Evolutionary conservation across 495 filamentous ascomycete genomes (phyloP).

Genomic region (Beverwykella pulmonaria): DNA sequence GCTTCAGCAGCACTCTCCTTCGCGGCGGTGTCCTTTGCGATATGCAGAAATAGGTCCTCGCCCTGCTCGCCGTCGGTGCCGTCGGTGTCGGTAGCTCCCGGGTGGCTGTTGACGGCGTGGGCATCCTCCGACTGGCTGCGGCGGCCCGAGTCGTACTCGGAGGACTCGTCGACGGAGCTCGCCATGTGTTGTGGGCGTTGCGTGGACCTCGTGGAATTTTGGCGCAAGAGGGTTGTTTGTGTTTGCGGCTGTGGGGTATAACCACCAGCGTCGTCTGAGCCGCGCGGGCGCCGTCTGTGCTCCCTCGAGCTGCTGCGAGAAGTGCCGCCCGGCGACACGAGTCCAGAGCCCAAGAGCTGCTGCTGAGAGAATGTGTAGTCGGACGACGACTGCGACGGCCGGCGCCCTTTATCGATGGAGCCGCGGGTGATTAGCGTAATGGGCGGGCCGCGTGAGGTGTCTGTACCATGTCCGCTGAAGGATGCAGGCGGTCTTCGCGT

Average conservation of each 20-base stretch:
- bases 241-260: neutral
- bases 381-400: slow-evolving; percentile 19
- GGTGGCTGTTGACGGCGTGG: neutral
- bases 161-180: slow-evolving; percentile 34
- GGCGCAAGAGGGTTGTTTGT: slow-evolving; percentile 25
- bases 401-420: slow-evolving; percentile 33
- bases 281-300: slow-evolving; percentile 8
- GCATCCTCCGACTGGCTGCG: slow-evolving; percentile 25
- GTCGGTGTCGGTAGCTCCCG: neutral
- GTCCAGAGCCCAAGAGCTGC: slow-evolving; percentile 26
- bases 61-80: slow-evolving; percentile 30
- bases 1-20: slow-evolving; percentile 53
- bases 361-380: slow-evolving; percentile 36
- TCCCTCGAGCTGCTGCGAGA: slow-evolving; percentile 12
- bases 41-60: slow-evolving; percentile 67
- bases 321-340: slow-evolving; percentile 28
- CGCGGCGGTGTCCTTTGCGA: slow-evolving; percentile 59
- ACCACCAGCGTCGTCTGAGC: slow-evolving; percentile 1
- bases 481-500: slow-evolving; percentile 48
- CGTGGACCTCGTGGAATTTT: slow-evolving; percentile 5
- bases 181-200: slow-evolving; percentile 30
- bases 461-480: slow-evolving; percentile 50
- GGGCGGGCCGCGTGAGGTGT: slow-evolving; percentile 51
- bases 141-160: slow-evolving; percentile 34
- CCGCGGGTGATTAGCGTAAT: slow-evolving; percentile 52